Evolutionary conservation across 192 early-diverging fungal genomes (phyloP).

Genomic region (Radiomyces spectabilis): DNA sequence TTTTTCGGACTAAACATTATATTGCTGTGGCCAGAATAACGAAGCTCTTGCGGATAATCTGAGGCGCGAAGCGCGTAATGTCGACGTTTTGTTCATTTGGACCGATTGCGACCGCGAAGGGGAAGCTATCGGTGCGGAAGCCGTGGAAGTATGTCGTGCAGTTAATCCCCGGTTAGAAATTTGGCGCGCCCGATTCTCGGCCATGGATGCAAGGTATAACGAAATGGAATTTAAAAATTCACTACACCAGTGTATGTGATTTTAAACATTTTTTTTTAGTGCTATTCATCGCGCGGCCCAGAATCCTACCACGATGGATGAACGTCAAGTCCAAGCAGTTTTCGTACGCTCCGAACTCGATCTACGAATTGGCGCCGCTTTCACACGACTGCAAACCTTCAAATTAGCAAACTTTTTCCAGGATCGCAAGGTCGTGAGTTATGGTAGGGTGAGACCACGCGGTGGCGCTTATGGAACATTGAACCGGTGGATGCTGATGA

Average conservation of each 20-base stretch:
- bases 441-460: slow-evolving; percentile 42
- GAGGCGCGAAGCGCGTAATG: slow-evolving; percentile 43
- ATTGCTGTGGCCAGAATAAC: neutral
- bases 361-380: slow-evolving; percentile 83
- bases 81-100: slow-evolving; percentile 85
- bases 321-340: slow-evolving; percentile 70
- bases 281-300: slow-evolving; percentile 76
- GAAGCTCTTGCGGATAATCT: slow-evolving; percentile 57
- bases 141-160: slow-evolving; percentile 55
- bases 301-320: slow-evolving; percentile 64
- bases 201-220: slow-evolving; percentile 64
- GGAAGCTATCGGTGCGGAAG: slow-evolving; percentile 87
- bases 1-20: too few species aligned
- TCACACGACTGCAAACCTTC: slow-evolving; percentile 90
- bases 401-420: slow-evolving; percentile 45
- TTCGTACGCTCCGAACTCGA: slow-evolving; percentile 83
- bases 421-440: slow-evolving; percentile 65
- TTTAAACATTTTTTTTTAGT: slow-evolving; percentile 26
- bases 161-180: slow-evolving; percentile 63
- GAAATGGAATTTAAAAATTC: neutral
- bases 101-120: slow-evolving; percentile 98
- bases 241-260: neutral
- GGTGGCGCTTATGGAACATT: neutral
- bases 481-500: too few species aligned
- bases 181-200: slow-evolving; percentile 83